Base-by-base conservation (phyloP, 2,329 filamentous ascomycete genomes). In the Monilinia laxa region DNA sequence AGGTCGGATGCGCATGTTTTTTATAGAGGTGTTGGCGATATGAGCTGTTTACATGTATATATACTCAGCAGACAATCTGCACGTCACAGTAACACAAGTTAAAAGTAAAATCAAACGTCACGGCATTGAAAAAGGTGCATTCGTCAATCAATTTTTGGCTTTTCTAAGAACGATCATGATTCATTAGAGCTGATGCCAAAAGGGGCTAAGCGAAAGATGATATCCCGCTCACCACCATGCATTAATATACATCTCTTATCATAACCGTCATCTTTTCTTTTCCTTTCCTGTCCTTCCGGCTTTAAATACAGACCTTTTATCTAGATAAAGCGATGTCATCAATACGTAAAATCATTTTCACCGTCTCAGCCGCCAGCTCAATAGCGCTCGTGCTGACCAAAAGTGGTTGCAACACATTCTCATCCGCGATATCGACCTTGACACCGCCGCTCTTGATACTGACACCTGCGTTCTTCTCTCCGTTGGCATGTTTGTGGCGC, bases 381-480 rank as follows among this genome's bases (percentile, higher is more conserved):
- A 99, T 95, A 31, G 95, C 93, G 79, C 94, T 98, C 67, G 95
- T 99, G 84, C 93, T 97, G 70, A 99, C 95, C 69, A 99, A 82
- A 77, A 99, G 83, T 23, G 95, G 95, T 82, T 99, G 95, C 77
- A 99, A 83, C 65, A 99, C 95, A 72, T 97, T 97, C 84, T 97
- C 93, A 78, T 96, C 94, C 68, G 91, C 90, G 77, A 98, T 98
- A 81, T 99, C 96, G 73, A 90, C 88, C 85, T 97, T 97, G 71
- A 99, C 95, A 68, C 95, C 95, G 52, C 95, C 94, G 71, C 91
- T 94, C 85, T 97, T 95, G 84, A 99, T 98, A 81, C 93, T 97
- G 70, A 99, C 93, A 74, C 95, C 96, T 1, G 96, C 95, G 75
- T 96, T 97, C 82, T 90, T 90, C 85, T 98, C 93, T 66, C 94